phyloP scores from a whole-genome alignment of 2,329 filamentous ascomycete genomes.

The Teratosphaeria epicoccoides region DNA sequence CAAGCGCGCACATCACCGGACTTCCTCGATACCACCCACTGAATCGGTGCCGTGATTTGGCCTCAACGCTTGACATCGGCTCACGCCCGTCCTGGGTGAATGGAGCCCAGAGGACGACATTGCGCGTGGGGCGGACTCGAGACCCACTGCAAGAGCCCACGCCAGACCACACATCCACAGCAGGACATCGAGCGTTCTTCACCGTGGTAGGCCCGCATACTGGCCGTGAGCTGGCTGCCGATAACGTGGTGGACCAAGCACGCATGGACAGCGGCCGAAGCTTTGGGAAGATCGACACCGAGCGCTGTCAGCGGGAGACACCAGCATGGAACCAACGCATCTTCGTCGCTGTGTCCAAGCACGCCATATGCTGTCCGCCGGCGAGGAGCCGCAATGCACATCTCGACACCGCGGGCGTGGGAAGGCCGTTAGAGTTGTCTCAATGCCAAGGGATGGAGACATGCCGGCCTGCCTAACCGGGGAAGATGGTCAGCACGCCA shows the following conservation, averaged over 20 bases:
- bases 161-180: not conserved
- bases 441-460: not conserved
- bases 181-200: not conserved
- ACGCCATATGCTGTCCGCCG: not conserved
- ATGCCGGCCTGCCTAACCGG: not conserved
- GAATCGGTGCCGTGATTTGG: not conserved
- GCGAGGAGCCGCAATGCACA: not conserved
- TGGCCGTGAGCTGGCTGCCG: not conserved
- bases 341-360: not conserved
- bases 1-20: not conserved
- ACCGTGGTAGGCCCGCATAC: too few relatives aligned
- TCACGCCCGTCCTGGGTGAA: not conserved
- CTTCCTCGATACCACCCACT: too few relatives aligned
- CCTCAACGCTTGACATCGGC: not conserved
- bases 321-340: not conserved
- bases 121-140: not conserved
- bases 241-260: not conserved
- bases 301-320: not conserved
- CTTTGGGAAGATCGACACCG: not conserved
- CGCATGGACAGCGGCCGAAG: not conserved
- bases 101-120: not conserved
- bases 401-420: not conserved
- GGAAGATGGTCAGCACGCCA: slow-evolving; percentile 3
- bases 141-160: not conserved
- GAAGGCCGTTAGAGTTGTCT: not conserved